phyloP scores from a whole-genome alignment of 163 green algal genomes.

The Chlorella variabilis region DNA sequence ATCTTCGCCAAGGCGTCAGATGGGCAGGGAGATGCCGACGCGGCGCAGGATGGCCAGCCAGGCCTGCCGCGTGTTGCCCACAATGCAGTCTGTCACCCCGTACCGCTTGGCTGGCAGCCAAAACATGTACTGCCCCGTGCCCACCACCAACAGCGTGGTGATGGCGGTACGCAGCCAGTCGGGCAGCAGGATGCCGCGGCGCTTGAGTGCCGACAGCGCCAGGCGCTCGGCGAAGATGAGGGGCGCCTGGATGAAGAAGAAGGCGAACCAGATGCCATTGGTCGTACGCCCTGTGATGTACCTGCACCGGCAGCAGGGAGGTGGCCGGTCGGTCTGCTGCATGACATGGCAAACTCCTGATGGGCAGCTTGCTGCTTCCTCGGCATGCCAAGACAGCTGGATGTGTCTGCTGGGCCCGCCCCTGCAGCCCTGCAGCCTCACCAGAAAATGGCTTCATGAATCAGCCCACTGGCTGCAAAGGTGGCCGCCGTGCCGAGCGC shows the following conservation, averaged over 20 bases:
- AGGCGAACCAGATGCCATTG: conserved; percentile 20
- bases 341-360: too few relatives aligned
- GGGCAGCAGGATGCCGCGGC: conserved; percentile 1
- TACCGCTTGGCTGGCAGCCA: not conserved
- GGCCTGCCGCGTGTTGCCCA: not conserved
- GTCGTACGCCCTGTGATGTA: conserved; percentile 32
- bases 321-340: too few relatives aligned
- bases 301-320: not conserved
- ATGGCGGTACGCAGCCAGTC: not conserved
- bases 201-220: not conserved
- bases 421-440: too few relatives aligned
- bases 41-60: not conserved
- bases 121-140: conserved; percentile 10
- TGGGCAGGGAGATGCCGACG: not conserved
- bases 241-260: conserved; percentile 34
- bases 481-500: not conserved
- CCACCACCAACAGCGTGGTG: not conserved
- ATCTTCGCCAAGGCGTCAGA: too few relatives aligned
- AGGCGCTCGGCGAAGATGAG: conserved; percentile 24
- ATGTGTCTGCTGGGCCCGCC: too few relatives aligned
- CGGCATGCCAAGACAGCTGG: too few relatives aligned
- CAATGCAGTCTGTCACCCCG: not conserved
- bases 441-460: conserved; percentile 50
- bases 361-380: too few relatives aligned
- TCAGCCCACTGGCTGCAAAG: conserved; percentile 24